Base-by-base conservation (phyloP, 2,329 filamentous ascomycete species). In the Cylindrodendrum hubeiense region DNA sequence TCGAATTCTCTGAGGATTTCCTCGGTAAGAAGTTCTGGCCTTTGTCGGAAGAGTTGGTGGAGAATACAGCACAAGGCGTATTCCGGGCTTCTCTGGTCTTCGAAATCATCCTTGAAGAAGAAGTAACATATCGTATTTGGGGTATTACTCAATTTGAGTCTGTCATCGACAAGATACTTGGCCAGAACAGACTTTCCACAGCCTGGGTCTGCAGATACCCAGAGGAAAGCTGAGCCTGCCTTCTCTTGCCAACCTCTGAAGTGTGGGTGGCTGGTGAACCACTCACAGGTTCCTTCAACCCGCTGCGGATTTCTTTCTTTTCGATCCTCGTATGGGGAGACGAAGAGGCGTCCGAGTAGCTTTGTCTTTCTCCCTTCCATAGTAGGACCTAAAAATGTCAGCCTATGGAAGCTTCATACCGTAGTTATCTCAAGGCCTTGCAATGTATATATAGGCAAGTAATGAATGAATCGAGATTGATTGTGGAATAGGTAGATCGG, bases 71-170 rank as follows among this genome's bases (percentile, higher is more conserved):
- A 74, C 0, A 83, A 41, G 12, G 81, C 81, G 39, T 28, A 66
- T 13, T 63, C 65, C 5, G 67, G 30, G 10, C 51, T 75, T 17
- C 63, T 78, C 44, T 82, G 79, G 21, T 81, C 76, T 5, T 76
- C 70, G 26, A 76, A 77, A 28, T 82, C 80, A n/a, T 82, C 80
- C 37, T 82, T 82, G 74, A 83, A 84, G 67, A 84, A 84, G 71
- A 82, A 84, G 55, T 83, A 83, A 52, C 78, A 81, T 4, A 70
- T 71, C 0, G 71, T 77, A 19, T 15, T 50, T 2, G 7, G 15
- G n/a, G 55, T 56, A 2, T 46, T 19, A 0, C 37, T 69, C 0
- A 28, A 68, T 0, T 54, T 56, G 2, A 82, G 61, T 0, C 75
- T 55, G 0, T 68, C 17, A 26, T 84, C 80, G 0, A 79, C 69